Evolutionary conservation across 176 grass and related monocot genomes (phyloP).

Genomic region (Zoysia pacifica): DNA sequence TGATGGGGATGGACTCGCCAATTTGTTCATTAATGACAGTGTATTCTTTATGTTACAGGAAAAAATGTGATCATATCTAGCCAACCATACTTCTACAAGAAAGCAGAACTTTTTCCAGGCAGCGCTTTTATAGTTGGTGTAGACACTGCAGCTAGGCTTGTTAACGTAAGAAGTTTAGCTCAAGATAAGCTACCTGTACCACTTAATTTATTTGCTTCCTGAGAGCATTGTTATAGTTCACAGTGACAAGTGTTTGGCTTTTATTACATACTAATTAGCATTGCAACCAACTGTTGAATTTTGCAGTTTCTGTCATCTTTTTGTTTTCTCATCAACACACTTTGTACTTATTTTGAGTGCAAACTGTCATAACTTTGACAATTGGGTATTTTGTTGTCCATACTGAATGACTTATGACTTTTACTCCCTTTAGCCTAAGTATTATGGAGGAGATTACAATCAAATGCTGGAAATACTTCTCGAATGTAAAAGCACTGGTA

Average conservation of each 20-base stretch:
- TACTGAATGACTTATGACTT: constrained; percentile 28
- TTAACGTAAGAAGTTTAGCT: constrained; percentile 67
- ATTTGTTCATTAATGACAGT: constrained; percentile 32
- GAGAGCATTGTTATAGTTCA: neutral
- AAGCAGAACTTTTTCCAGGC: constrained; percentile 87
- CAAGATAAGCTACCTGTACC: neutral
- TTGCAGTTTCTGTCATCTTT: constrained; percentile 2
- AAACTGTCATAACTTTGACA: constrained; percentile 12
- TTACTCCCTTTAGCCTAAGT: constrained; percentile 68
- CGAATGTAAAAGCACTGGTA: constrained; percentile 80
- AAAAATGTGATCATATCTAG: constrained; percentile 93
- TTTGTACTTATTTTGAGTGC: constrained; percentile 11
- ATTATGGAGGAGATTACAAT: constrained; percentile 73
- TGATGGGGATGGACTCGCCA: neutral
- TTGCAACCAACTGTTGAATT: neutral
- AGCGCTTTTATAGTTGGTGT: constrained; percentile 91
- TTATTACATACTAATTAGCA: constrained; percentile 12
- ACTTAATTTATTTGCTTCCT: constrained; percentile 15
- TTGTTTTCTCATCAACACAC: constrained; percentile 1
- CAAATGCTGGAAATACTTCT: constrained; percentile 89
- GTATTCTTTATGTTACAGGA: constrained; percentile 58
- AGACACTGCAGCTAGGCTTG: constrained; percentile 87
- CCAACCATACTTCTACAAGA: constrained; percentile 96
- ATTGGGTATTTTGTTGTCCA: constrained; percentile 21
- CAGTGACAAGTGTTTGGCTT: constrained; percentile 7